Base-by-base conservation (phyloP, 2,329 filamentous ascomycete genomes). In the Cladosporium sp. region DNA sequence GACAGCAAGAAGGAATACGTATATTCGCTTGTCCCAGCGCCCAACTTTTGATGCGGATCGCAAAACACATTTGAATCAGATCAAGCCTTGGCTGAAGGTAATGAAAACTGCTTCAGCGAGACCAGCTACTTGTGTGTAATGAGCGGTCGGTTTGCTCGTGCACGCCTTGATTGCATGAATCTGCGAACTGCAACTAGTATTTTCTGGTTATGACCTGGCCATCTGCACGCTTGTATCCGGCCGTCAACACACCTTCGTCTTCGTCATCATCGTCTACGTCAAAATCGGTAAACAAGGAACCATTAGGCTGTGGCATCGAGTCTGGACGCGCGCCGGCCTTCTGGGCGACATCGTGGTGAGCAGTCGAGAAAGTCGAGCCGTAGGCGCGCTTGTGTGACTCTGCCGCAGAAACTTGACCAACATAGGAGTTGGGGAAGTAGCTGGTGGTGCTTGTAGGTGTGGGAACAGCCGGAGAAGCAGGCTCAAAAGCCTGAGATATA, bases 351-450 rank as follows among this genome's bases (percentile, higher is more conserved):
- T 66, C 64, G 6, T 66, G 59, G 40, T 56, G 35, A 12, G 62
- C 44, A 5, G 78, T 79, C 65, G 80, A 76, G 67, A 84, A 84
- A 10, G 80, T 80, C 62, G 77, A 75, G 26, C 78, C 79, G 71
- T 79, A 83, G 33, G 78, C 77, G 53, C 82, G 80, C 70, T 84
- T 84, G 66, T 79, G 75, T 10, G 76, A 77, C 10, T 78, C 74
- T 23, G 70, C 64, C 12, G 72, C 73, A 7, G 73, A 67, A 64
- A 72, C 75, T 65, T 62, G 50, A 52, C 50, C 58, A 29, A 23
- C 29, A 50, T 44, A 59, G 28, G 60, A 40, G 31, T 50, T 44
- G 49, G 66, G 57, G 58, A 49, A 65, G 62, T 59, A 52, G 35
- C 52, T 40, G 56, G 62, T 62, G 57, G 40, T 60, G 63, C 63